These are phyloP conservation scores for Cladosporium colombiae DNA, from an alignment of 2,329 filamentous ascomycete genomes.

Conservation along the genomic window DNA sequence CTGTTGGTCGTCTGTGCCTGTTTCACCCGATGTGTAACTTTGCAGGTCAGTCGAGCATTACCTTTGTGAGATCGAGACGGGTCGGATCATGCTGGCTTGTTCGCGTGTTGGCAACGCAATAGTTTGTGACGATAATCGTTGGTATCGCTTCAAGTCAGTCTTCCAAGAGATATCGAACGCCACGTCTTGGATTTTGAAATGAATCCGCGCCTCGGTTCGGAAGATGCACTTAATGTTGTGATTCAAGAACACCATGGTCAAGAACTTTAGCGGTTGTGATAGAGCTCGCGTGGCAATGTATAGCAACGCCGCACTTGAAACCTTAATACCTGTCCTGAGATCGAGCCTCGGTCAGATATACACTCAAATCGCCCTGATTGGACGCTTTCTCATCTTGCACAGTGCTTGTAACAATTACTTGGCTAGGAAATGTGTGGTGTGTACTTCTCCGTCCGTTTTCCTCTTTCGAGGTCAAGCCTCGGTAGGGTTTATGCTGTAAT, in stretches of 20 bases:
- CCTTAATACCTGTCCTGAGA: background rate
- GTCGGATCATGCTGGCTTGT: background rate
- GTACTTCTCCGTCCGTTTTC: background rate
- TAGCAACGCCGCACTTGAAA: background rate
- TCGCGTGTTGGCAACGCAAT: background rate
- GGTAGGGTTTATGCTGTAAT: background rate
- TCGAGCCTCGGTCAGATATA: background rate
- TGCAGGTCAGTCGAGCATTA: background rate
- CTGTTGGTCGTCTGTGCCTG: background rate
- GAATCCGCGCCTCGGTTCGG: background rate
- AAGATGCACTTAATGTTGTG: background rate
- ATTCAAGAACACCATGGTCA: background rate
- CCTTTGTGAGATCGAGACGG: background rate
- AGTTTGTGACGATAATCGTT: background rate
- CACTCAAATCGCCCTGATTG: background rate
- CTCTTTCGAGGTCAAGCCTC: background rate
- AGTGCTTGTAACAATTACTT: constrained; percentile 1
- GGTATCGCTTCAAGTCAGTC: background rate
- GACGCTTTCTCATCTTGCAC: background rate
- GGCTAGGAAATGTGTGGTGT: background rate
- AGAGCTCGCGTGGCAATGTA: background rate
- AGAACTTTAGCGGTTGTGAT: background rate
- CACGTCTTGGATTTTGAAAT: background rate
- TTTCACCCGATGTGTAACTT: background rate
- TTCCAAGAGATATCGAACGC: background rate